These are phyloP conservation scores for Raphanus raphanistrum DNA, from an alignment of 345 rosid genomes.

Conservation along the genomic window DNA sequence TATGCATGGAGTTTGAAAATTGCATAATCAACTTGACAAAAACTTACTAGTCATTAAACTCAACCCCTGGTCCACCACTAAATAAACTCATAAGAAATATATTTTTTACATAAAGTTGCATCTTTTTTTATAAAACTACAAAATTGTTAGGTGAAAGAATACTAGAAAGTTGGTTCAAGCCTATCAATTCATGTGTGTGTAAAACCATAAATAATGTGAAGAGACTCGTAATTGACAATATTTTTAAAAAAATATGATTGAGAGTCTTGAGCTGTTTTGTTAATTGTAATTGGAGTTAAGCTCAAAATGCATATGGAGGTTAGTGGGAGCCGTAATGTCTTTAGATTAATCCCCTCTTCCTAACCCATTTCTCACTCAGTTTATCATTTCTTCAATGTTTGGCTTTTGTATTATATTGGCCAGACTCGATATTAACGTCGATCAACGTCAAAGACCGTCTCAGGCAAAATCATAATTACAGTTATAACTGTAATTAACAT, in stretches of 20 bases:
- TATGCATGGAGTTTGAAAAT: neutral
- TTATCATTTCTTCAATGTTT: conserved; percentile 16
- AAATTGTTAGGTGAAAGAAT: neutral
- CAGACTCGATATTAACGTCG: conserved; percentile 11
- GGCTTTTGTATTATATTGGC: conserved; percentile 10
- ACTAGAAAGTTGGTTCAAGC: neutral
- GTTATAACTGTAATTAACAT: neutral
- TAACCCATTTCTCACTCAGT: conserved; percentile 28
- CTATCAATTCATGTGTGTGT: neutral
- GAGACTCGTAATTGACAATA: neutral
- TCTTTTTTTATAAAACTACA: neutral
- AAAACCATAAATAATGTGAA: neutral
- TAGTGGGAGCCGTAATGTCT: conserved; percentile 25
- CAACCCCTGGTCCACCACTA: neutral
- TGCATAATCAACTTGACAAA: neutral
- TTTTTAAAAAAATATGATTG: neutral
- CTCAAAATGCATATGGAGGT: neutral
- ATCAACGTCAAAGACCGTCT: conserved; percentile 20
- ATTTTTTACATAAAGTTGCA: neutral
- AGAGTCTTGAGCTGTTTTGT: neutral
- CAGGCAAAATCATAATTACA: neutral
- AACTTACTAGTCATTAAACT: neutral
- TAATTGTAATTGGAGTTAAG: neutral
- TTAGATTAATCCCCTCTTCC: conserved; percentile 42
- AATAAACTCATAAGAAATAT: neutral